Percentiles rank a stretch among this genome's conserved stretches.
Conservation (phyloP, 129 eudicot genomes). For the Centaurea solstitialis region DNA sequence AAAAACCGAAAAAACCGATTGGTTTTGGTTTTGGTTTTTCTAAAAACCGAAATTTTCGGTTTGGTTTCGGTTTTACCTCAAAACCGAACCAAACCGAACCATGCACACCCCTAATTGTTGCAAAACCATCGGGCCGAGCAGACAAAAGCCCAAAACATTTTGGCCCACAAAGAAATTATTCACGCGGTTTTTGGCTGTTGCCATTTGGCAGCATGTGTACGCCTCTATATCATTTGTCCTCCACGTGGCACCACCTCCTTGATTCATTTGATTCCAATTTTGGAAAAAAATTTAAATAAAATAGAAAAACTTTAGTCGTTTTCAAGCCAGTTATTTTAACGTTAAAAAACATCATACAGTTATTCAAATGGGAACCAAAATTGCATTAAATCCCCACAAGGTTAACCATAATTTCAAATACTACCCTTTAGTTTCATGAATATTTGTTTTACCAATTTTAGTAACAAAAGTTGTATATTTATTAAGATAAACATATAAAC, state of each 20-base stretch:
- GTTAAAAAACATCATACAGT: slow-evolving; percentile 1
- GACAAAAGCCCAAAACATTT: not conserved
- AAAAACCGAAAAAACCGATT: too few species aligned
- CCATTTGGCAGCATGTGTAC: slow-evolving; percentile 27
- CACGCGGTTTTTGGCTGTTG: slow-evolving; percentile 15
- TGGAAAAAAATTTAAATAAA: not conserved
- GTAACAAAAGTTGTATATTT: not conserved
- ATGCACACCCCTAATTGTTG: too few species aligned
- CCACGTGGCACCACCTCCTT: slow-evolving; percentile 37
- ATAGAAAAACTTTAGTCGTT: slow-evolving; percentile 24
- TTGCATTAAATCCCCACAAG: slow-evolving; percentile 7
- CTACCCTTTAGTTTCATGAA: not conserved
- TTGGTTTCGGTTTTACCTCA: too few species aligned
- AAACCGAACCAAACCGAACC: too few species aligned
- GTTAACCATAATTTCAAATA: not conserved
- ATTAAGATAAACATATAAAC: not conserved
- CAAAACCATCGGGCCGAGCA: not conserved
- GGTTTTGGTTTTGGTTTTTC: too few species aligned
- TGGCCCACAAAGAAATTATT: not conserved
- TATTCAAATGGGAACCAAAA: not conserved
- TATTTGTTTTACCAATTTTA: not conserved
- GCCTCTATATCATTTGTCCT: slow-evolving; percentile 2
- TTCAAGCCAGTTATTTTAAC: slow-evolving; percentile 22
- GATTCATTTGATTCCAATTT: not conserved
- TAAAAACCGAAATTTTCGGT: too few species aligned